phyloP scores from a whole-genome alignment of 2,329 filamentous ascomycete species.

The Alternaria sp. region DNA sequence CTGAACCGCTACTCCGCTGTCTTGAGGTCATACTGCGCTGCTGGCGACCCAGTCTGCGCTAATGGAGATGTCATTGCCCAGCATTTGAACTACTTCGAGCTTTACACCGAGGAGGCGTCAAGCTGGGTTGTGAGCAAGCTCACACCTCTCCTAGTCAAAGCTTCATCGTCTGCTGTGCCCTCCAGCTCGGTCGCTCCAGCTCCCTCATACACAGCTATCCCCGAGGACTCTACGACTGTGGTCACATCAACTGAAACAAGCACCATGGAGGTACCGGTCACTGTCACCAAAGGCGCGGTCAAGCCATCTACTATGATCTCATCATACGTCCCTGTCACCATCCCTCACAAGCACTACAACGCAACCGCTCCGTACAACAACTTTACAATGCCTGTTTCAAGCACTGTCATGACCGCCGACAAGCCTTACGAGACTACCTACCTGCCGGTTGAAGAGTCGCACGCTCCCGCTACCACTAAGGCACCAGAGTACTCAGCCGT shows the following conservation, averaged over 20 bases:
- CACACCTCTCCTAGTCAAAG: constrained; percentile 9
- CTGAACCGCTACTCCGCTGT: constrained; percentile 7
- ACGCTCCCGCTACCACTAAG: constrained; percentile 3
- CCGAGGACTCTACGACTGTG: not conserved
- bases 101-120: constrained; percentile 12
- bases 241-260: constrained; percentile 3
- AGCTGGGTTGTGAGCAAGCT: constrained; percentile 13
- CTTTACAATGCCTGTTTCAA: constrained; percentile 6
- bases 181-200: constrained; percentile 6
- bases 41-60: constrained; percentile 11
- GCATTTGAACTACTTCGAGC: constrained; percentile 15
- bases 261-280: not conserved
- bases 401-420: not conserved
- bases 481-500: constrained; percentile 6
- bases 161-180: constrained; percentile 1
- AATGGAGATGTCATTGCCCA: not conserved
- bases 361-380: constrained; percentile 5
- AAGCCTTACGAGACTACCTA: constrained; percentile 12
- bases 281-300: not conserved
- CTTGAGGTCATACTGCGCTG: constrained; percentile 16
- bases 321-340: constrained; percentile 5
- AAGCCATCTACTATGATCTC: constrained; percentile 4
- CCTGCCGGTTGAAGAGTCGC: constrained; percentile 1
- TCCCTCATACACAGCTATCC: not conserved
- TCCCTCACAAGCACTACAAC: constrained; percentile 3